A percentile compares a stretch with the other conserved stretches of the same genome.
Evolutionary conservation across 257 asterid species (phyloP).

Genomic region (Gynochthodes officinalis): DNA sequence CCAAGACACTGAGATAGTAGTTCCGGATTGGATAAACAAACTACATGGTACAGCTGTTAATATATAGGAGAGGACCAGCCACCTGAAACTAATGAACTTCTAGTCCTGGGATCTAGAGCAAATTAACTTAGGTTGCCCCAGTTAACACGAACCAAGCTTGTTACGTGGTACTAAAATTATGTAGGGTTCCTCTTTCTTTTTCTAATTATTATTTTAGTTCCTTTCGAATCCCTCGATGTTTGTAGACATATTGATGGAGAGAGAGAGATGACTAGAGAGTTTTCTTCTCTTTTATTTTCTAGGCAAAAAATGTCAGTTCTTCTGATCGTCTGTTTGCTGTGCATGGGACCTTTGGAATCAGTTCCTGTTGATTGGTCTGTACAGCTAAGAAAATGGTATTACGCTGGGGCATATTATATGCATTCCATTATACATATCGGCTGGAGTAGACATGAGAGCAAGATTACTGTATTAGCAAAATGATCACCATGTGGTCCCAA

Average conservation of each 20-base stretch:
- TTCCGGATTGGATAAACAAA: slow-evolving; percentile 1
- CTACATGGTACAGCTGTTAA: not conserved
- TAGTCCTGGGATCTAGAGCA: no score
- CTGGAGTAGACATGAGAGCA: no score
- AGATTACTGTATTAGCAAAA: no score
- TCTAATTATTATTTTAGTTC: no score
- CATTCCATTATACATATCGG: no score
- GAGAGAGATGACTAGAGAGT: no score
- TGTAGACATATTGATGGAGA: no score
- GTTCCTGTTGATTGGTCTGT: slow-evolving; percentile 11
- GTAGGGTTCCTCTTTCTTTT: no score
- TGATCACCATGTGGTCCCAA: slow-evolving; percentile 44
- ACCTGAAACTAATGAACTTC: no score
- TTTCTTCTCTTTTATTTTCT: not conserved
- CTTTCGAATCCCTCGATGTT: no score
- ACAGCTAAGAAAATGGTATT: not conserved
- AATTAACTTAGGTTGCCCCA: not conserved
- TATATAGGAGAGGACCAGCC: slow-evolving; percentile 1
- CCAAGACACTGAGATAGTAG: not conserved
- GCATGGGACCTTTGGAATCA: slow-evolving; percentile 23
- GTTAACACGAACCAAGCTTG: no score
- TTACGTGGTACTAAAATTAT: no score
- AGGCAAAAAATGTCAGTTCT: slow-evolving; percentile 1
- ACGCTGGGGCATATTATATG: not conserved
- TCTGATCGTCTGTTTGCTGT: not conserved